Evolutionary conservation across 768 basidiomycete genomes (phyloP).

Genomic region (Podaxis sp.): DNA sequence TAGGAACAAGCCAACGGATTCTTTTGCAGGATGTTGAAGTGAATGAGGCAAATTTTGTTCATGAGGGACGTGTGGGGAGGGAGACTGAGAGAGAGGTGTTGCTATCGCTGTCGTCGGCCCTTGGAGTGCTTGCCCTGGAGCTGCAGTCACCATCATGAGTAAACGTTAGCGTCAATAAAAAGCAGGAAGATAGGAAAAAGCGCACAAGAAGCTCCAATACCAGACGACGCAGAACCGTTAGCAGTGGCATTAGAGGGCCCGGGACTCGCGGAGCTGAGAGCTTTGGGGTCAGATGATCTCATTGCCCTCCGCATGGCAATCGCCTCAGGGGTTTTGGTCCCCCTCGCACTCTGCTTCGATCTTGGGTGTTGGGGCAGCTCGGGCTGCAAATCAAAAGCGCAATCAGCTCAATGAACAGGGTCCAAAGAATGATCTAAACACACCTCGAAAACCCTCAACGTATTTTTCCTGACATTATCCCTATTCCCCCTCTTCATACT

Average conservation of each 20-base stretch:
- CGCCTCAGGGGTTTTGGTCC: conserved; percentile 66
- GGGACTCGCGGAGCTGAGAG: conserved; percentile 37
- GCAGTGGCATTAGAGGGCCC: neutral
- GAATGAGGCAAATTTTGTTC: conserved; percentile 15
- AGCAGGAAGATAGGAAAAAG: neutral
- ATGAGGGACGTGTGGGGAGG: neutral
- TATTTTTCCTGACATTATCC: conserved; percentile 89
- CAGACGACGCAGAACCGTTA: neutral
- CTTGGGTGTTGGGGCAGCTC: conserved; percentile 61
- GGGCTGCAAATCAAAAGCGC: conserved; percentile 45
- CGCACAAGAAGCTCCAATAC: neutral
- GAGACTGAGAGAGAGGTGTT: neutral
- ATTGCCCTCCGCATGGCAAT: conserved; percentile 85
- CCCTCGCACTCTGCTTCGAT: conserved; percentile 61
- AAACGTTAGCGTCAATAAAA: neutral
- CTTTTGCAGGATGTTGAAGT: conserved; percentile 18
- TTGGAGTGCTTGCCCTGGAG: neutral
- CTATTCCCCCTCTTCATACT: conserved; percentile 87
- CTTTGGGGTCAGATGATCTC: conserved; percentile 77
- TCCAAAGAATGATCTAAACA: conserved; percentile 22
- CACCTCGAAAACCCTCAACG: conserved; percentile 90
- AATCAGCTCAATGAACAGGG: neutral
- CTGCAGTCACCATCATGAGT: neutral
- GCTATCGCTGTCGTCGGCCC: neutral
- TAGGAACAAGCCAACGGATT: conserved; percentile 36